Evolutionary conservation across 2,329 filamentous ascomycete species (phyloP).

Genomic region (Camptophora hylomeconis): DNA sequence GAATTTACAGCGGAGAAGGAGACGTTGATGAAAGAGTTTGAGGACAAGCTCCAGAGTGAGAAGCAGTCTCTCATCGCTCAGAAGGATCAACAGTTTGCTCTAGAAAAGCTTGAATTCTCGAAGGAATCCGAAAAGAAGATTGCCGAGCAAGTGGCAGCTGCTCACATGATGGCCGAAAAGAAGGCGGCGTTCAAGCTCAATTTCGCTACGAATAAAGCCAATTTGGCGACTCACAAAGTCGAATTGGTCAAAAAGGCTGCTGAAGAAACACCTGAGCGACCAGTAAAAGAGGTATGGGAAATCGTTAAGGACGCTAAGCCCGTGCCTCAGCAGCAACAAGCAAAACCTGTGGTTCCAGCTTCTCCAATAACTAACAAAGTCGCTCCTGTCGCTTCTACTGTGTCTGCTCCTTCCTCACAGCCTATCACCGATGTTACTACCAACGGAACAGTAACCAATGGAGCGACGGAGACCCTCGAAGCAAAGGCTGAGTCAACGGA

Average conservation of each 20-base stretch:
- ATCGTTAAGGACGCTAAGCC: slow-evolving; percentile 57
- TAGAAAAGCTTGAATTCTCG: slow-evolving; percentile 28
- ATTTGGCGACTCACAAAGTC: slow-evolving; percentile 55
- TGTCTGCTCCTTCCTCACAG: slow-evolving; percentile 8
- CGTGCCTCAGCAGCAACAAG: slow-evolving; percentile 21
- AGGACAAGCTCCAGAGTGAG: slow-evolving; percentile 28
- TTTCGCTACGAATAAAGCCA: slow-evolving; percentile 60
- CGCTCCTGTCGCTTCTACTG: slow-evolving; percentile 8
- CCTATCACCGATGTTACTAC: slow-evolving; percentile 7
- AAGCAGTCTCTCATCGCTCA: slow-evolving; percentile 24
- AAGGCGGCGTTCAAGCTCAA: slow-evolving; percentile 63
- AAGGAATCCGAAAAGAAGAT: slow-evolving; percentile 40
- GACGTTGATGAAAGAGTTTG: slow-evolving; percentile 22
- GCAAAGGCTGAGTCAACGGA: slow-evolving; percentile 7
- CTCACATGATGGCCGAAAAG: slow-evolving; percentile 54
- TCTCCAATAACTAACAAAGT: slow-evolving; percentile 10
- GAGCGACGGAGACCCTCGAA: slow-evolving; percentile 14
- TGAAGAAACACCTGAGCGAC: slow-evolving; percentile 68
- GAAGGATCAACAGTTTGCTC: slow-evolving; percentile 26
- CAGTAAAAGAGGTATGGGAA: slow-evolving; percentile 79
- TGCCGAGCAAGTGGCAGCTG: slow-evolving; percentile 34
- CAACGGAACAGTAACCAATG: slow-evolving; percentile 8
- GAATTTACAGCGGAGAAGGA: slow-evolving; percentile 11
- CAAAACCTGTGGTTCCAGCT: slow-evolving; percentile 20
- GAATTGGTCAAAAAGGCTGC: slow-evolving; percentile 69